Conservation (phyloP, 805 yeast genomes). For the Wickerhamomyces bovis region DNA sequence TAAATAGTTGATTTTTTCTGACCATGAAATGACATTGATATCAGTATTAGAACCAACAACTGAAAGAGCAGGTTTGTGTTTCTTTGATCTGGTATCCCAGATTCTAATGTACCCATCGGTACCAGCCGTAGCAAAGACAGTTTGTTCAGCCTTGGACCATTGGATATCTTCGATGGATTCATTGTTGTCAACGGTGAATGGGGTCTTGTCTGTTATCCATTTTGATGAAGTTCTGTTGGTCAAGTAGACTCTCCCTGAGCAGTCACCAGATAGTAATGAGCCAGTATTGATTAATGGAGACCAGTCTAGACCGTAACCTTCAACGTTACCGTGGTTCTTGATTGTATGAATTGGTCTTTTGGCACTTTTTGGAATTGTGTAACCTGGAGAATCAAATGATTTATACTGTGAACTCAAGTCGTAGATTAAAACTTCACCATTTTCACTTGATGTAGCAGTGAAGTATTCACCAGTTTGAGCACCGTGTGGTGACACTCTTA, state of each 20-base stretch:
- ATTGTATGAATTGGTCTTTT: constrained; percentile 81
- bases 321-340: constrained; percentile 85
- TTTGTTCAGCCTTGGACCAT: constrained; percentile 88
- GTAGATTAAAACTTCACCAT: constrained; percentile 82
- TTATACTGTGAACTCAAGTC: constrained; percentile 75
- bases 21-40: constrained; percentile 95
- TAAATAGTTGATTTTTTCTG: constrained; percentile 75
- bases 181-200: constrained; percentile 56
- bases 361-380: constrained; percentile 64
- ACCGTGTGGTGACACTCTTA: constrained; percentile 79
- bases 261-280: constrained; percentile 80
- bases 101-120: constrained; percentile 86
- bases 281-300: constrained; percentile 81
- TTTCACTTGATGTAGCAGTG: constrained; percentile 84
- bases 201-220: constrained; percentile 83
- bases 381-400: constrained; percentile 88
- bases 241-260: constrained; percentile 73
- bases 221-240: constrained; percentile 70
- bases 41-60: constrained; percentile 77
- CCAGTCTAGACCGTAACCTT: constrained; percentile 98
- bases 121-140: constrained; percentile 95
- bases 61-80: constrained; percentile 84
- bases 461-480: constrained; percentile 69
- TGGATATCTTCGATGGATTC: constrained; percentile 93
- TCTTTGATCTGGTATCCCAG: constrained; percentile 95